These are phyloP conservation scores for Rhizopus arrhizus DNA, from an alignment of 371 early-diverging fungal species.

Conservation along the genomic window DNA sequence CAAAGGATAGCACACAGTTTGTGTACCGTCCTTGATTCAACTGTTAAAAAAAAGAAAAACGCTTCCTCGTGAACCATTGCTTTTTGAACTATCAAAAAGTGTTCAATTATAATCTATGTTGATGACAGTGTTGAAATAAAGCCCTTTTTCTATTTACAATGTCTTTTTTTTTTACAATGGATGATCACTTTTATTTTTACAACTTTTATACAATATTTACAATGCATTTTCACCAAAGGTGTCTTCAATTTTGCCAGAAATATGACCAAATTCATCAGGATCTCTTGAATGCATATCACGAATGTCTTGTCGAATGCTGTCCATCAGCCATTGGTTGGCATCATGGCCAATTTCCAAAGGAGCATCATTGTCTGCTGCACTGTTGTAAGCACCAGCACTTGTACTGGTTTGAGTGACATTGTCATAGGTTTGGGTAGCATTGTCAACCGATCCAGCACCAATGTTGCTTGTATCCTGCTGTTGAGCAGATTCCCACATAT, in stretches of 20 bases:
- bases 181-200: not conserved
- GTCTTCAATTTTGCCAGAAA: constrained; percentile 29
- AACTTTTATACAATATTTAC: not conserved
- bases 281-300: constrained; percentile 24
- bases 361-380: no score
- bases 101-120: no score
- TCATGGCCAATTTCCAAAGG: not conserved
- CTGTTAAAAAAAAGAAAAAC: no score
- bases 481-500: constrained; percentile 11
- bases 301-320: constrained; percentile 20
- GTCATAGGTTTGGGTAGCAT: not conserved
- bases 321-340: constrained; percentile 11
- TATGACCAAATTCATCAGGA: constrained; percentile 18
- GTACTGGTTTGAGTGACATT: not conserved
- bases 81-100: no score
- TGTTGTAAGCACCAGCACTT: not conserved
- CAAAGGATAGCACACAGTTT: no score
- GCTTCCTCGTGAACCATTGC: no score
- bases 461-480: not conserved
- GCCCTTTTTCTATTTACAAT: no score
- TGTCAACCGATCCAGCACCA: not conserved
- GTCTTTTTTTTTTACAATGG: no score
- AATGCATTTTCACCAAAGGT: constrained; percentile 29
- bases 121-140: no score
- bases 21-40: no score